These are phyloP conservation scores for maize (Zea mays) DNA, from an alignment of 176 grass and related monocot species.

Conservation along the genomic window DNA sequence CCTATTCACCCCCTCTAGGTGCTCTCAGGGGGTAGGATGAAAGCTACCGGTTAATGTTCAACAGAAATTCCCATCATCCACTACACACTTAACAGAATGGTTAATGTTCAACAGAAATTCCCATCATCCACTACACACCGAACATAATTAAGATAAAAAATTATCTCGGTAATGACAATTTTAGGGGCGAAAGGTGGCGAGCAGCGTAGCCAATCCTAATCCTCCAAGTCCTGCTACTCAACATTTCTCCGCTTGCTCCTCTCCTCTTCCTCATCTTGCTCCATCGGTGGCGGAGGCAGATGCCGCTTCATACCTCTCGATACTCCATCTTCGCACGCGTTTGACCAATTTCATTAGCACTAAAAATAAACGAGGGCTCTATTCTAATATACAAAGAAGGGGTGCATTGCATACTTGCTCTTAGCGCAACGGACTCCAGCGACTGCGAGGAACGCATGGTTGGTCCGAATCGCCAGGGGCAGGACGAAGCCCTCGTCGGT, in stretches of 20 bases:
- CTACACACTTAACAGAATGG: no score
- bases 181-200: conserved; percentile 28
- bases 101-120: no score
- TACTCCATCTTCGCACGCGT: conserved; percentile 11
- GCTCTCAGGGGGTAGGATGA: no score
- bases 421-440: not conserved
- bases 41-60: no score
- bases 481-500: conserved; percentile 18
- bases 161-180: conserved; percentile 36
- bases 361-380: not conserved
- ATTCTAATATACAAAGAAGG: not conserved
- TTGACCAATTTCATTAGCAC: conserved; percentile 10
- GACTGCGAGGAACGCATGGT: not conserved
- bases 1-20: no score
- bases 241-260: conserved; percentile 40
- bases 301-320: conserved; percentile 33
- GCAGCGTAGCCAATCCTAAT: conserved; percentile 45
- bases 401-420: conserved; percentile 9
- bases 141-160: no score
- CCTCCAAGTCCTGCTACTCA: conserved; percentile 4
- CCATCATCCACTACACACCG: no score
- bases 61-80: no score
- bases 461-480: not conserved
- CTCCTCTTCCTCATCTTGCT: conserved; percentile 54
- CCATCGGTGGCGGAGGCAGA: conserved; percentile 39